phyloP scores from a whole-genome alignment of 2,329 filamentous ascomycete species.

The Dissoconium aciculare region DNA sequence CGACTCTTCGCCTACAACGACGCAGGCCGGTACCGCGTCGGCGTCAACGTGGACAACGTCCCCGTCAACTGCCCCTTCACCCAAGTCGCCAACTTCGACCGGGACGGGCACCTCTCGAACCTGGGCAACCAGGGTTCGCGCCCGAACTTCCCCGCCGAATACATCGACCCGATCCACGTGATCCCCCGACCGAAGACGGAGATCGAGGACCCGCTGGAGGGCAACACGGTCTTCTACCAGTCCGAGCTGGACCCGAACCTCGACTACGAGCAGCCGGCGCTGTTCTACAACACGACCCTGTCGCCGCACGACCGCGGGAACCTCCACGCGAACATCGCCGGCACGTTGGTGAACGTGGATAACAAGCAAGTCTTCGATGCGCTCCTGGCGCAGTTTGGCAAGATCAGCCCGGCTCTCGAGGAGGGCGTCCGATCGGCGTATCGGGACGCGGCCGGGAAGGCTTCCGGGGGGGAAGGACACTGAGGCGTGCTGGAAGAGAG shows the following conservation, averaged over 20 bases:
- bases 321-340: constrained; percentile 18
- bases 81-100: constrained; percentile 16
- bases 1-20: constrained; percentile 35
- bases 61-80: constrained; percentile 34
- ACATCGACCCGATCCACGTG: constrained; percentile 17
- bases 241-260: constrained; percentile 15
- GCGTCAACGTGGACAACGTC: constrained; percentile 38
- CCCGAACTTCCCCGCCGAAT: constrained; percentile 16
- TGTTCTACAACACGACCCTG: constrained; percentile 16
- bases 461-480: no score
- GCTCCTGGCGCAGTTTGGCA: constrained; percentile 15
- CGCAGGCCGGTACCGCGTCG: constrained; percentile 38
- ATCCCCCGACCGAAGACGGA: constrained; percentile 13
- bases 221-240: constrained; percentile 13
- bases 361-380: constrained; percentile 14
- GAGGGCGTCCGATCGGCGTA: constrained; percentile 10
- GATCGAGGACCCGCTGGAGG: constrained; percentile 13
- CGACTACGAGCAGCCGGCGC: constrained; percentile 18
- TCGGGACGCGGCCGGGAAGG: constrained; percentile 1
- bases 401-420: constrained; percentile 8
- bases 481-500: no score
- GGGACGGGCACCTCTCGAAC: constrained; percentile 18
- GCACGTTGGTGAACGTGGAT: constrained; percentile 18
- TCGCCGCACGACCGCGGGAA: constrained; percentile 15
- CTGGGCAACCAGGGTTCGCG: constrained; percentile 16